Conservation (phyloP, 2,329 filamentous ascomycete genomes). For the Sphaceloma murrayae region DNA sequence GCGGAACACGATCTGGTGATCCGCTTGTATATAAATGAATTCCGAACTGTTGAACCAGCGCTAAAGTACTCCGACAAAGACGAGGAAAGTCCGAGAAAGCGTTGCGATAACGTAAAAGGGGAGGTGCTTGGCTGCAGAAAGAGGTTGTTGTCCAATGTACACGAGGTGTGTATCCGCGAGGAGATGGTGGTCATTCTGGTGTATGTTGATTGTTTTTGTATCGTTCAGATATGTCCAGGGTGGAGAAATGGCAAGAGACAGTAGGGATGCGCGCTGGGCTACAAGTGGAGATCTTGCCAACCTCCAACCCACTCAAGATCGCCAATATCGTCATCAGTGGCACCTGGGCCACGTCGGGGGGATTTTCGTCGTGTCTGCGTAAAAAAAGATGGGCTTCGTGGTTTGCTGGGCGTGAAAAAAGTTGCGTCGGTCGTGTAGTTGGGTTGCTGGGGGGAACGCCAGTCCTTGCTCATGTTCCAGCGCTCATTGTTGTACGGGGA, state of each 20-base stretch:
- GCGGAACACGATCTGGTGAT: background rate
- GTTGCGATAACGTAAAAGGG: background rate
- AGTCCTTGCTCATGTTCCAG: constrained; percentile 41
- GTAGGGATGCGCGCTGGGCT: constrained; percentile 30
- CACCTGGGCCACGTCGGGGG: constrained; percentile 10
- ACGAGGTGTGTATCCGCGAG: constrained; percentile 7
- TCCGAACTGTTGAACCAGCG: background rate
- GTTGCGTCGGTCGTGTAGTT: constrained; percentile 19
- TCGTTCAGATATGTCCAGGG: constrained; percentile 17
- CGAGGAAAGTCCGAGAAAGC: background rate
- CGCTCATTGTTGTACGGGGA: constrained; percentile 25
- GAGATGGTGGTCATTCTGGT: constrained; percentile 10
- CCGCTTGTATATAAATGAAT: constrained; percentile 10
- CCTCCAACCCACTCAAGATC: constrained; percentile 93
- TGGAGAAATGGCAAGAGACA: constrained; percentile 13
- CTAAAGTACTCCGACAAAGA: constrained; percentile 9
- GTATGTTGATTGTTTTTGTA: constrained; percentile 2
- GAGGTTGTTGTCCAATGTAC: constrained; percentile 11
- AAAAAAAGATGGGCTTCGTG: constrained; percentile 19
- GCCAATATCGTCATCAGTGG: constrained; percentile 52
- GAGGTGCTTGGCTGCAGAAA: constrained; percentile 11
- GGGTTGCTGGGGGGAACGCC: constrained; percentile 35
- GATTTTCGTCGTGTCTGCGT: constrained; percentile 18
- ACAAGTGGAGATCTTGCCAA: constrained; percentile 64
- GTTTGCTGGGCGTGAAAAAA: constrained; percentile 17